These are phyloP conservation scores for Aspergillus piperis DNA, from an alignment of 2,329 filamentous ascomycete genomes.

Conservation along the genomic window DNA sequence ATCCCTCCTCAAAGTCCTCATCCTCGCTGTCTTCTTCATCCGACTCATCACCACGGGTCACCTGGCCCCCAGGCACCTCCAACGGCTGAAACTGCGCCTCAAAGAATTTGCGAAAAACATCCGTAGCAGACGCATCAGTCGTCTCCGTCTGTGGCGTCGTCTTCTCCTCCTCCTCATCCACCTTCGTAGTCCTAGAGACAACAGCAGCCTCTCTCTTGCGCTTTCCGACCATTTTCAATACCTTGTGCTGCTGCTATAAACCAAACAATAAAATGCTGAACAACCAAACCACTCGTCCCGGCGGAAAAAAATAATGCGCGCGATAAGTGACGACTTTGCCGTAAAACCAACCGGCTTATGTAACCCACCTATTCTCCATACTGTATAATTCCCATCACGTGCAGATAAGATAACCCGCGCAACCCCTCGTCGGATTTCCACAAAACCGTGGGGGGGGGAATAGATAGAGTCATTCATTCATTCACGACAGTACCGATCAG, in stretches of 20 bases:
- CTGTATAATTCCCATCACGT: constrained; percentile 31
- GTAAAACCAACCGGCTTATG: background rate
- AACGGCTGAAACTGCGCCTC: constrained; percentile 84
- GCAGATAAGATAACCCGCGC: constrained; percentile 37
- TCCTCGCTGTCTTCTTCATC: constrained; percentile 24
- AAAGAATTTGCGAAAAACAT: constrained; percentile 80
- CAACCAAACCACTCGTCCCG: background rate
- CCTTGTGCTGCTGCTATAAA: constrained; percentile 2
- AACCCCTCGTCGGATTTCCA: constrained; percentile 21
- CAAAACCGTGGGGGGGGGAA: constrained; percentile 14
- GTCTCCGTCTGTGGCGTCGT: constrained; percentile 19
- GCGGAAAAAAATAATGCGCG: background rate
- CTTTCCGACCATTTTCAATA: constrained; percentile 46
- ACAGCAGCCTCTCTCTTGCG: constrained; percentile 49
- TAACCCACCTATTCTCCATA: constrained; percentile 7
- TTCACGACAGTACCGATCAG: too few relatives aligned
- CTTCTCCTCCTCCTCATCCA: constrained; percentile 21
- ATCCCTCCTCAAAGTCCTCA: constrained; percentile 28
- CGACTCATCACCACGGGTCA: constrained; percentile 15
- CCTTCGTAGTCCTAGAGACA: constrained; percentile 27
- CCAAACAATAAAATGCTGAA: background rate
- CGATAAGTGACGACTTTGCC: background rate
- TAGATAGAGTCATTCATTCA: background rate
- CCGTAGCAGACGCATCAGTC: constrained; percentile 61
- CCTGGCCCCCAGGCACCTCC: constrained; percentile 32